These are phyloP conservation scores for Pleurotus salmoneostramineus DNA, from an alignment of 768 basidiomycete genomes.

Conservation along the genomic window DNA sequence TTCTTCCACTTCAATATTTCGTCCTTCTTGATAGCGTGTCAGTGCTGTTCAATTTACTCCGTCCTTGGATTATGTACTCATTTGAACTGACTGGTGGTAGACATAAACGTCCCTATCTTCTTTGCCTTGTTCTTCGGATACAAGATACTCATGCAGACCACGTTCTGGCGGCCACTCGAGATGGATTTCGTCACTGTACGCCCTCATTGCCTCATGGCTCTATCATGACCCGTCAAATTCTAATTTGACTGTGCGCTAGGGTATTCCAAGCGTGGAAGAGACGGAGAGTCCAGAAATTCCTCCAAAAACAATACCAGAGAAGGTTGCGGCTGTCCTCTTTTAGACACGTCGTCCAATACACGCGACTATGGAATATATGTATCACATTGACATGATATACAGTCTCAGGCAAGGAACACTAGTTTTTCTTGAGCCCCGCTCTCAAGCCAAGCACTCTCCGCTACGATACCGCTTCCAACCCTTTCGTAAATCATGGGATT, in stretches of 20 bases:
- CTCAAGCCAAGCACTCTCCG: not conserved
- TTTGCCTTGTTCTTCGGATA: constrained; percentile 35
- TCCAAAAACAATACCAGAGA: not conserved
- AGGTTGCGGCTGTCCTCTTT: not conserved
- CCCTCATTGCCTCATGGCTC: too few species aligned
- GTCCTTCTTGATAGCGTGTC: constrained; percentile 42
- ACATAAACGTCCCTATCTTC: constrained; percentile 46
- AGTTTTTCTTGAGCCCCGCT: not conserved
- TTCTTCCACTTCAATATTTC: constrained; percentile 62
- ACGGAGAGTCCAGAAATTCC: not conserved
- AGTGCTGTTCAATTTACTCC: too few species aligned
- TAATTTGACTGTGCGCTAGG: not conserved
- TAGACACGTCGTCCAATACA: not conserved
- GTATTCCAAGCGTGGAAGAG: not conserved
- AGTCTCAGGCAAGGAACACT: not conserved
- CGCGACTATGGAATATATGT: too few species aligned
- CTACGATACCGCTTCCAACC: not conserved
- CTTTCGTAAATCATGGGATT: not conserved
- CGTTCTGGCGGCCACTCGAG: constrained; percentile 49
- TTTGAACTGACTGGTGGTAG: too few species aligned
- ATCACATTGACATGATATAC: too few species aligned
- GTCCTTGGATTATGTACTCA: too few species aligned
- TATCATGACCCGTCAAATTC: not conserved
- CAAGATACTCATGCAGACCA: constrained; percentile 33
- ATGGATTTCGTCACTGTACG: constrained; percentile 68